These are phyloP conservation scores for Lobulomyces angularis DNA, from an alignment of 192 early-diverging fungal genomes.

Conservation along the genomic window DNA sequence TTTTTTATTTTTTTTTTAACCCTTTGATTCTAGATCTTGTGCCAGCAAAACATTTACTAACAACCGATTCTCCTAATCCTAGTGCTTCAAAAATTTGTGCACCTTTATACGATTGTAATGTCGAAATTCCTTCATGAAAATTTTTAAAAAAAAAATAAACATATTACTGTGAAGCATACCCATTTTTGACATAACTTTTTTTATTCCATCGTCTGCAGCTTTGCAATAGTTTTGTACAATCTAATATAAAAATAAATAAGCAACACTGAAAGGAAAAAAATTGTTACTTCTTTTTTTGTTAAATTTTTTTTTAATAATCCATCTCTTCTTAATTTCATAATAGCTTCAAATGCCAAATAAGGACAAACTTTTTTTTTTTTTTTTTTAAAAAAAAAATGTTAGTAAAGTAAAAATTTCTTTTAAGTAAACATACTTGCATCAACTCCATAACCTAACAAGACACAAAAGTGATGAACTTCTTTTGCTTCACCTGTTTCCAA, in stretches of 20 bases:
- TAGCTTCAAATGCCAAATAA: slow-evolving; percentile 79
- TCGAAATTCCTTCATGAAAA: too few species aligned
- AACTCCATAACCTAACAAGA: slow-evolving; percentile 87
- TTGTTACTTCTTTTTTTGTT: slow-evolving; percentile 45
- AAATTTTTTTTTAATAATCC: slow-evolving; percentile 46
- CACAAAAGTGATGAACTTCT: slow-evolving; percentile 92
- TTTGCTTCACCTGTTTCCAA: slow-evolving; percentile 88
- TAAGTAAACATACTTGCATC: too few species aligned
- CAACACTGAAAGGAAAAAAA: too few species aligned
- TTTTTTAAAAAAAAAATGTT: too few species aligned
- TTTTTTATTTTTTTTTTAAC: too few species aligned
- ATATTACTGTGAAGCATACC: too few species aligned
- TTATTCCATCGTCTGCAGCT: slow-evolving; percentile 85
- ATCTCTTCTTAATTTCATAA: slow-evolving; percentile 82
- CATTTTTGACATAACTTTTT: slow-evolving; percentile 99
- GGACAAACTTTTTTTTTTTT: slow-evolving; percentile 78
- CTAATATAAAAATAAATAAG: too few species aligned
- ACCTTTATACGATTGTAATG: slow-evolving; percentile 93
- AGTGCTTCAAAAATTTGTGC: slow-evolving; percentile 98
- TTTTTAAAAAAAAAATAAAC: too few species aligned
- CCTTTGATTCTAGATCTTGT: slow-evolving; percentile 92
- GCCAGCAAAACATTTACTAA: slow-evolving; percentile 84
- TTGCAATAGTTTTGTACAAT: slow-evolving; percentile 74
- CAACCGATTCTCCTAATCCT: slow-evolving; percentile 76
- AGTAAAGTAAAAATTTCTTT: too few species aligned